phyloP scores from a whole-genome alignment of 306 rosid species.

The Aeschynomene evenia region DNA sequence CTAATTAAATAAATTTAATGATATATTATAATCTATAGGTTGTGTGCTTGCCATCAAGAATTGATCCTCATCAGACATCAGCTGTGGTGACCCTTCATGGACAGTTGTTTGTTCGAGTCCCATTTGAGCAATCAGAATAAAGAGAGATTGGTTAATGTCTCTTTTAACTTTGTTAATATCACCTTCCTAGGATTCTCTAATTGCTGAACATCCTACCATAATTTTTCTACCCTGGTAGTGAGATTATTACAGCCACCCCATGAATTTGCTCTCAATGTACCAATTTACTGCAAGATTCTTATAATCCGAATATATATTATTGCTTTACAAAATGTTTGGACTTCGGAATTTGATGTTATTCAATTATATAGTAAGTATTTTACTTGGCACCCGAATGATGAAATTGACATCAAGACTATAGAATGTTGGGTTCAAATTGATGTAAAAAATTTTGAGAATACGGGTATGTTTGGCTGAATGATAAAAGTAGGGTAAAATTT shows the following conservation, averaged over 20 bases:
- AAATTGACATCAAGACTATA: too few relatives aligned
- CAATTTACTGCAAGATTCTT: too few relatives aligned
- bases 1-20: constrained; percentile 9
- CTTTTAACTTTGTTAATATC: background rate
- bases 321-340: too few relatives aligned
- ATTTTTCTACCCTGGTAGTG: background rate
- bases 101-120: constrained; percentile 92
- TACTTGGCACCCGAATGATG: too few relatives aligned
- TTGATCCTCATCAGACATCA: constrained; percentile 95
- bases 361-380: too few relatives aligned
- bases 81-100: constrained; percentile 98
- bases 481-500: too few relatives aligned
- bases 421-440: too few relatives aligned
- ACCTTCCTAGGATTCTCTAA: background rate
- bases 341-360: too few relatives aligned
- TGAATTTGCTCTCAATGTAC: background rate
- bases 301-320: too few relatives aligned
- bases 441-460: too few relatives aligned
- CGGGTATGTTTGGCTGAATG: too few relatives aligned
- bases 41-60: constrained; percentile 82
- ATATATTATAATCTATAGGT: constrained; percentile 67
- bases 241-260: background rate
- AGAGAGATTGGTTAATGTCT: too few relatives aligned
- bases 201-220: background rate
- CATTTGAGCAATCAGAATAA: constrained; percentile 79